These are phyloP conservation scores for Cnidoscolus chayamansa DNA, from an alignment of 441 rosid species.

Conservation along the genomic window DNA sequence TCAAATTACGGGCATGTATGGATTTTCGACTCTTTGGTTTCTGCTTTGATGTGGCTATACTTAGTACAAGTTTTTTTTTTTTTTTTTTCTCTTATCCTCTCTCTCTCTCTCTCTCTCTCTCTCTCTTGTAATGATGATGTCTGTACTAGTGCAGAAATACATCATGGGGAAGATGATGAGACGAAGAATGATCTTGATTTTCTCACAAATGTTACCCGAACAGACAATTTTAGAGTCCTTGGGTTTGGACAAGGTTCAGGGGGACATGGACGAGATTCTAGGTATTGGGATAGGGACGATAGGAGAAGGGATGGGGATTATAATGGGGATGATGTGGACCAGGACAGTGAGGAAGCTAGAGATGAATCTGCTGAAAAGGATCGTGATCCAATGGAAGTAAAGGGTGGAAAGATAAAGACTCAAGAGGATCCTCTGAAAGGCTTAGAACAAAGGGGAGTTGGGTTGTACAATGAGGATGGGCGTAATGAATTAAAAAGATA, in stretches of 20 bases:
- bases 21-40: no score
- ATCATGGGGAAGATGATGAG: slow-evolving; percentile 34
- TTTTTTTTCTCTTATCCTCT: no score
- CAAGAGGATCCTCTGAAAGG: slow-evolving; percentile 22
- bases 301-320: slow-evolving; percentile 91
- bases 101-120: no score
- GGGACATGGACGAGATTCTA: slow-evolving; percentile 73
- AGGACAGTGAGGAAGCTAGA: slow-evolving; percentile 19
- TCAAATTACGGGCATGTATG: neutral
- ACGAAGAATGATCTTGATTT: slow-evolving; percentile 57
- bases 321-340: slow-evolving; percentile 53
- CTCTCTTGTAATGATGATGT: neutral
- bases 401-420: slow-evolving; percentile 28
- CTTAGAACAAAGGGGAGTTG: slow-evolving; percentile 43
- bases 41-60: no score
- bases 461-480: slow-evolving; percentile 86
- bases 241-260: slow-evolving; percentile 70
- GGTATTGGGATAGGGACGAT: slow-evolving; percentile 93
- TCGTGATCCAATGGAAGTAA: slow-evolving; percentile 24
- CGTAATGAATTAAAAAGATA: slow-evolving; percentile 72
- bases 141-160: slow-evolving; percentile 36
- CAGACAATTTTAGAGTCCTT: slow-evolving; percentile 45
- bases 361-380: slow-evolving; percentile 30
- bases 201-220: slow-evolving; percentile 70
- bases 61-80: no score